Percentiles rank a stretch among this genome's conserved stretches.
Evolutionary conservation across 2,329 filamentous ascomycete genomes (phyloP).

Genomic region (Hortaea werneckii): DNA sequence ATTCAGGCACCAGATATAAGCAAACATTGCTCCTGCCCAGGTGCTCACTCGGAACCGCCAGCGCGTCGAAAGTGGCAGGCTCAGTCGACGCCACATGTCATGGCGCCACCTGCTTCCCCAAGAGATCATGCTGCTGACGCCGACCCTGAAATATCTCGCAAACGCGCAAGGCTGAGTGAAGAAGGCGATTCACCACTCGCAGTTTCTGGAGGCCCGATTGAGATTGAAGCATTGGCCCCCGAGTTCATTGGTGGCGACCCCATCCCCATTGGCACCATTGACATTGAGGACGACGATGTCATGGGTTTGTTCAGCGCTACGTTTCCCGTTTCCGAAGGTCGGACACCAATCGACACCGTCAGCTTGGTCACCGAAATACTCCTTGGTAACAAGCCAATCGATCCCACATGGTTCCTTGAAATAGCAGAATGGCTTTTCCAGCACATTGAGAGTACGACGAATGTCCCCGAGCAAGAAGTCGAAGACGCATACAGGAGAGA

Average conservation of each 20-base stretch:
- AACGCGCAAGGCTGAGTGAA: constrained; percentile 35
- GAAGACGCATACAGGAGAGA: constrained; percentile 1
- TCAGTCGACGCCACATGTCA: not conserved
- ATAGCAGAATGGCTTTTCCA: not conserved
- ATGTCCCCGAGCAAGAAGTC: not conserved
- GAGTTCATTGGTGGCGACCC: constrained; percentile 29
- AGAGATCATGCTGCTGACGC: constrained; percentile 37
- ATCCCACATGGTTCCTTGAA: not conserved
- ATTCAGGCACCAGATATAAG: not conserved
- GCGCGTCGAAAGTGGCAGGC: not conserved
- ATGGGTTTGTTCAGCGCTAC: constrained; percentile 11
- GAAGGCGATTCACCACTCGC: constrained; percentile 15
- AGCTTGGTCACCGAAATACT: not conserved
- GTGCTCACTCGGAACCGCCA: not conserved
- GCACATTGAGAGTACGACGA: not conserved
- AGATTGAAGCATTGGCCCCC: constrained; percentile 22
- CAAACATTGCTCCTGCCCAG: not conserved
- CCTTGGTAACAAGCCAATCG: not conserved
- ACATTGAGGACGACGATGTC: constrained; percentile 27
- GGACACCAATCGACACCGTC: constrained; percentile 6
- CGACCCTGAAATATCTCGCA: constrained; percentile 35
- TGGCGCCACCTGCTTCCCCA: constrained; percentile 6
- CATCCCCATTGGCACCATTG: constrained; percentile 28
- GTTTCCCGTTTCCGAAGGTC: constrained; percentile 4
- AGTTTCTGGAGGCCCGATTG: constrained; percentile 12